Evolutionary conservation across 176 grass and related monocot genomes (phyloP).

Genomic region (Zea luxurians): DNA sequence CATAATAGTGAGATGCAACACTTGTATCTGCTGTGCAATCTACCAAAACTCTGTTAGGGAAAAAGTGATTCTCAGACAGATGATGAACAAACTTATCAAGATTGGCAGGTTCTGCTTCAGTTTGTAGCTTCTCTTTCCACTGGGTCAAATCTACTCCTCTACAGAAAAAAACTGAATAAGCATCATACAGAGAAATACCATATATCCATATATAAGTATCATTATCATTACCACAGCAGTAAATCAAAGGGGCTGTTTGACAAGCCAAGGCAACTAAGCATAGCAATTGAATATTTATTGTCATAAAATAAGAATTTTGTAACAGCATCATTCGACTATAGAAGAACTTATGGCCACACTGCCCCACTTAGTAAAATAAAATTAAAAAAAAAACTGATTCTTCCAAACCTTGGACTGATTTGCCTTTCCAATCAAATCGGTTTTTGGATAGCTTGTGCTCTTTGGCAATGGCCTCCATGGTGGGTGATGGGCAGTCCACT

Average conservation of each 20-base stretch:
- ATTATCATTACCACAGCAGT: constrained; percentile 1
- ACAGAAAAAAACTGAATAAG: constrained; percentile 20
- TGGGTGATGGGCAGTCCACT: no score
- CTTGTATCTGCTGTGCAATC: constrained; percentile 83
- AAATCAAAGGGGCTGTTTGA: neutral
- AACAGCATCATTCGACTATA: neutral
- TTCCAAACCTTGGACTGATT: no score
- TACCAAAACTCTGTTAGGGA: constrained; percentile 79
- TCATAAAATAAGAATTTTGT: neutral
- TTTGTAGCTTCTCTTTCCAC: constrained; percentile 66
- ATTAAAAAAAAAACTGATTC: no score
- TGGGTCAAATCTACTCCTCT: constrained; percentile 69
- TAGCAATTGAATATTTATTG: neutral
- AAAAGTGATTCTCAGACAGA: constrained; percentile 73
- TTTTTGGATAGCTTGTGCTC: no score
- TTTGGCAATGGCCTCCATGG: no score
- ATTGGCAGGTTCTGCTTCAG: constrained; percentile 52
- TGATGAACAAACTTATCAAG: constrained; percentile 61
- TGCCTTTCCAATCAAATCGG: no score
- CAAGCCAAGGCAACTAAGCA: neutral
- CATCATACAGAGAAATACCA: constrained; percentile 22
- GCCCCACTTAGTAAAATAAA: neutral
- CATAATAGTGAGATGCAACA: constrained; percentile 77
- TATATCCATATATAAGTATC: neutral
- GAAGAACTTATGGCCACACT: neutral